phyloP scores from a whole-genome alignment of 2,329 filamentous ascomycete species.

The Cordyceps cicadae region DNA sequence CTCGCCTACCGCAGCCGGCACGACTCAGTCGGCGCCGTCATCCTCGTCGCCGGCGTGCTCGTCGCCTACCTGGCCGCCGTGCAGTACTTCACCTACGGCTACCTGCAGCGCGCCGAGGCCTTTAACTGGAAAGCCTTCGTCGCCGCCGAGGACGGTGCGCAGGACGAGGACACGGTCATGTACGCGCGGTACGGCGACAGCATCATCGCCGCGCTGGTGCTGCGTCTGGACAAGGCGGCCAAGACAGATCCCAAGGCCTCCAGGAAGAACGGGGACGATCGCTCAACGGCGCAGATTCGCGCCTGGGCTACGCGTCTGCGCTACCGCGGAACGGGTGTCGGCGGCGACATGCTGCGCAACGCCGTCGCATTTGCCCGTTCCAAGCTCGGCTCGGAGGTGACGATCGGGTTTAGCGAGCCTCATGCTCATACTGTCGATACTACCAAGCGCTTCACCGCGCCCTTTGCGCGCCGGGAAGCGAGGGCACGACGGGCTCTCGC shows the following conservation, averaged over 20 bases:
- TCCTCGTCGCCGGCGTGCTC: slow-evolving; percentile 50
- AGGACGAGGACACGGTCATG: slow-evolving; percentile 51
- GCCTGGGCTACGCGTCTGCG: slow-evolving; percentile 70
- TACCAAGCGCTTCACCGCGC: slow-evolving; percentile 49
- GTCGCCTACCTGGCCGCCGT: slow-evolving; percentile 56
- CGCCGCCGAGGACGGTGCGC: slow-evolving; percentile 17
- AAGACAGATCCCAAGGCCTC: background rate
- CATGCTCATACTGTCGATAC: slow-evolving; percentile 64
- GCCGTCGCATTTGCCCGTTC: slow-evolving; percentile 57
- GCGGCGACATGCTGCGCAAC: slow-evolving; percentile 62
- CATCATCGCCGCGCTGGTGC: slow-evolving; percentile 61
- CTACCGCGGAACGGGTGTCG: slow-evolving; percentile 64
- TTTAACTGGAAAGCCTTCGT: slow-evolving; percentile 55
- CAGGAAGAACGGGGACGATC: slow-evolving; percentile 22
- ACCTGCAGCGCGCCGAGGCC: slow-evolving; percentile 54
- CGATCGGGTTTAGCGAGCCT: slow-evolving; percentile 61
- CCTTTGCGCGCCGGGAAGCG: slow-evolving; percentile 47
- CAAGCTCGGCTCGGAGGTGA: slow-evolving; percentile 51
- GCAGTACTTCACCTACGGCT: slow-evolving; percentile 51
- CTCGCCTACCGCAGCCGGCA: slow-evolving; percentile 29
- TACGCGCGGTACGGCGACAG: slow-evolving; percentile 58
- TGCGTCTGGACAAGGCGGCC: slow-evolving; percentile 45
- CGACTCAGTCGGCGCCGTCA: slow-evolving; percentile 46
- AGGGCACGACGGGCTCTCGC: slow-evolving; percentile 41
- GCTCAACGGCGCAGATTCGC: slow-evolving; percentile 57